Percentiles rank a stretch among this genome's conserved stretches.
Conservation (phyloP, 352 stramenopile species). For the Globisporangium solare region DNA sequence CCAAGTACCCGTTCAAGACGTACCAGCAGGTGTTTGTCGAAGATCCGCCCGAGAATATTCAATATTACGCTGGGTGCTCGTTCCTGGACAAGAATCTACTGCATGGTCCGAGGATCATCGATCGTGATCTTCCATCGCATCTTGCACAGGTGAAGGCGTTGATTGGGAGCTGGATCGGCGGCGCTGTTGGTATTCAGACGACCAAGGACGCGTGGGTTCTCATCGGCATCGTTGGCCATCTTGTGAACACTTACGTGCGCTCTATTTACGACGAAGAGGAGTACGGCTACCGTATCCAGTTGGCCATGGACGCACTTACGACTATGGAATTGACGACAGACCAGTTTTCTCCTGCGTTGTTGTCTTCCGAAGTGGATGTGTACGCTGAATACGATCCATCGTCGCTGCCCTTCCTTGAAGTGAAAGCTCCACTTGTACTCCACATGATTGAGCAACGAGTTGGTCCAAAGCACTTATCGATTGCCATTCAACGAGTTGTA, state of each 20-base stretch:
- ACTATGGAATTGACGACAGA: conserved; percentile 81
- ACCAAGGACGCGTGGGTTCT: conserved; percentile 85
- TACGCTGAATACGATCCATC: conserved; percentile 79
- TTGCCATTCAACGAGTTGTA: conserved; percentile 77
- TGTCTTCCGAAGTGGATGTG: conserved; percentile 78
- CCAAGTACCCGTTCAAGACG: conserved; percentile 78
- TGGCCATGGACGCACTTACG: conserved; percentile 80
- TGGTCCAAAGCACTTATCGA: conserved; percentile 60
- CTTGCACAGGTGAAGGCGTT: conserved; percentile 76
- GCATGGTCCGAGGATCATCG: conserved; percentile 75
- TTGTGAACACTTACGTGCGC: conserved; percentile 80
- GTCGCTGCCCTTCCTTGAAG: conserved; percentile 69
- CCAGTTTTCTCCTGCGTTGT: conserved; percentile 48
- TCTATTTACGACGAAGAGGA: conserved; percentile 80
- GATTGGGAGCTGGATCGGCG: conserved; percentile 74
- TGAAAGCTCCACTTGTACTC: conserved; percentile 77
- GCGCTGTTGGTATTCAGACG: conserved; percentile 76
- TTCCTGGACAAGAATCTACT: conserved; percentile 78
- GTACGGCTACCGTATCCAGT: conserved; percentile 81
- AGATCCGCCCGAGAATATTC: conserved; percentile 66
- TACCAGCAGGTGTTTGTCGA: conserved; percentile 88
- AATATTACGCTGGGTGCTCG: conserved; percentile 60
- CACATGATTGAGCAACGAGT: conserved; percentile 88
- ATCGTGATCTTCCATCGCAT: conserved; percentile 75
- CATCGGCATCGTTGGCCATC: conserved; percentile 71